Base-by-base conservation (phyloP, 257 asterid species). In the Solanum chiquidenum region DNA sequence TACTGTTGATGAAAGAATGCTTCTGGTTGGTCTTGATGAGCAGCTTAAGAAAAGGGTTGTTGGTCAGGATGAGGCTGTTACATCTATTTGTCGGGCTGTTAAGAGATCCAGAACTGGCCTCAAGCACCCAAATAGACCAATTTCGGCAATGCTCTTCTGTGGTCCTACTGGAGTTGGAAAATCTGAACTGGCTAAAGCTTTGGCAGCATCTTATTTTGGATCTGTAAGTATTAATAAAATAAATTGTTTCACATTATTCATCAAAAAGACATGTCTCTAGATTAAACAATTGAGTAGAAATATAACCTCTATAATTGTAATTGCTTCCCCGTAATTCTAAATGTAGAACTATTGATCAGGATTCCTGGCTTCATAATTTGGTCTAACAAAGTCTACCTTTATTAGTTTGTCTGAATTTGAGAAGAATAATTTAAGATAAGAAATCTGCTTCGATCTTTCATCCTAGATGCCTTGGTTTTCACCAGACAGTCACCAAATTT, bases 121-220 rank as follows among this genome's bases (percentile, higher is more conserved):
- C 89, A 97, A 96, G 90, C 95, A 97, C 89, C 99, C 99, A 29
- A 91, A 95, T 87, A 94, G 98, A 92, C 99, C 99, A 88, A 97
- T 97, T 88, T 98, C 99, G 44, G 96, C 98, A 52, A 94, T 97
- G 96, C 98, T 97, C 90, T 97, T 97, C 92, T 97, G 99, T 93
- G 99, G 99, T 75, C 99, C 99, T 55, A 97, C 99, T 55, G 99
- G 99, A 88, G 99, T 97, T 69, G 99, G 99, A 86, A 97, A 97
- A 94, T 95, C 99, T 79, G 99, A 97, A 90, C 96, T 97, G 86
- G 91, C 98, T 80, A 97, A 95, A 93, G 98, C 99, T 86, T 87
- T 97, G 92, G 98, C 99, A 79, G 98, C 98, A 66, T 92, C 92
- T 86, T 97, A 95, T 89, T 97, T 97, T 89, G 99, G 99, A 77